Evolutionary conservation across 106 monocot species (phyloP).

Genomic region (Dioscorea zingiberensis): DNA sequence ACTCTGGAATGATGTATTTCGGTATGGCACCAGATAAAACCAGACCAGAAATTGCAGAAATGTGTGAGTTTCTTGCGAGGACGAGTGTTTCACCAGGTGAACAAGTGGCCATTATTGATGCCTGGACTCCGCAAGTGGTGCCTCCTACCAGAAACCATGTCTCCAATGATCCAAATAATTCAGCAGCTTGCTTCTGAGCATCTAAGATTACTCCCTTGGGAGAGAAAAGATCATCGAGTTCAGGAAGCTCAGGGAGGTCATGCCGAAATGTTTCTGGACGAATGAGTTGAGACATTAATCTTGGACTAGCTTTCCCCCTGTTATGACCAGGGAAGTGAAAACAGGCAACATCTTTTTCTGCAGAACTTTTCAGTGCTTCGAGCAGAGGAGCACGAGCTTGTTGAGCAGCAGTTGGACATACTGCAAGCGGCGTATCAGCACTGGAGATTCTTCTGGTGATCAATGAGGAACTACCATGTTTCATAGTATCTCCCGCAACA

Average conservation of each 20-base stretch:
- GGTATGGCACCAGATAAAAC: constrained; percentile 66
- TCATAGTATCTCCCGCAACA: neutral
- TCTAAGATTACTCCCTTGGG: constrained; percentile 72
- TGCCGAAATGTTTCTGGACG: constrained; percentile 43
- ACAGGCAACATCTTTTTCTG: constrained; percentile 54
- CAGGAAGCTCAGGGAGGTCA: constrained; percentile 73
- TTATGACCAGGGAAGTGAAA: constrained; percentile 93
- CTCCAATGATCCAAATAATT: constrained; percentile 58
- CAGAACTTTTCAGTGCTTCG: constrained; percentile 41
- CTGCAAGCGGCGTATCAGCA: neutral
- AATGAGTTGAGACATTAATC: constrained; percentile 31
- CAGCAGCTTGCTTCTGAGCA: constrained; percentile 60
- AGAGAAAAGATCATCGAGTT: constrained; percentile 77
- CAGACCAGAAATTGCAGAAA: constrained; percentile 66
- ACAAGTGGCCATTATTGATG: constrained; percentile 87
- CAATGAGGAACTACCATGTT: constrained; percentile 9
- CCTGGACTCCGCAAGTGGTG: constrained; percentile 79
- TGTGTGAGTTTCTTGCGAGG: constrained; percentile 67
- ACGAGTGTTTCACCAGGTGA: constrained; percentile 56
- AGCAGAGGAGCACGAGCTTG: constrained; percentile 43
- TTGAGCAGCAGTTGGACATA: constrained; percentile 4
- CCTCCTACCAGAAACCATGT: constrained; percentile 95
- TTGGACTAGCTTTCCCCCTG: constrained; percentile 69
- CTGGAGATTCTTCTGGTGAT: neutral
- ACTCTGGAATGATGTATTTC: constrained; percentile 68